Percentiles rank a stretch among this genome's conserved stretches.
Conservation (phyloP, 2,329 filamentous ascomycete genomes). For the Hypoxylon sp. region DNA sequence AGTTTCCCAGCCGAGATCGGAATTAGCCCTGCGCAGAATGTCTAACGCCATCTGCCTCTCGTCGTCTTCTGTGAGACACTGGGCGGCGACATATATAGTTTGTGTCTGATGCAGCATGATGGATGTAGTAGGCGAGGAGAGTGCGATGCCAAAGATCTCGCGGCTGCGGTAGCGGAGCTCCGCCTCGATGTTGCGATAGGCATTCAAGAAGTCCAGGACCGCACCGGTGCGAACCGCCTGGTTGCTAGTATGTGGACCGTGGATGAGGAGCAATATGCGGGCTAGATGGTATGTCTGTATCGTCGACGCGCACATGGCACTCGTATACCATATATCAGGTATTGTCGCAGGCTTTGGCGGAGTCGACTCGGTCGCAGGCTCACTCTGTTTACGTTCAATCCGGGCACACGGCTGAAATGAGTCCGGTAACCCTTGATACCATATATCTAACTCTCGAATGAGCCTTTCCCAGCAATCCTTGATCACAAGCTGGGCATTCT, state of each 20-base stretch:
- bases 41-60: constrained; percentile 2
- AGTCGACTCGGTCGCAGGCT: constrained; percentile 9
- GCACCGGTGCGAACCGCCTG: background rate
- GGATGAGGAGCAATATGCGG: constrained; percentile 1
- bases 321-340: constrained; percentile 11
- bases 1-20: constrained; percentile 3
- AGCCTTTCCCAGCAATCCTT: background rate
- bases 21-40: constrained; percentile 2
- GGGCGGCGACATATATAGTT: background rate
- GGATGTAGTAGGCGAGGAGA: constrained; percentile 1
- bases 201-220: background rate
- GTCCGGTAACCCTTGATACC: background rate
- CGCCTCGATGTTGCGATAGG: constrained; percentile 1
- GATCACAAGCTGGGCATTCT: background rate
- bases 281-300: constrained; percentile 11
- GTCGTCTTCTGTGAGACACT: background rate
- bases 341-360: constrained; percentile 4
- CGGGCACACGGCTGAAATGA: background rate
- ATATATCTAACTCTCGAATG: constrained; percentile 1
- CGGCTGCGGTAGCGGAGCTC: constrained; percentile 5
- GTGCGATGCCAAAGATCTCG: constrained; percentile 1
- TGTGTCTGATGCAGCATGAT: constrained; percentile 2
- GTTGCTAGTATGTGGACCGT: constrained; percentile 3
- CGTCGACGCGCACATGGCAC: constrained; percentile 9
- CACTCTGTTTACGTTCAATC: background rate